These are phyloP conservation scores for Ceratocystis alfenasii DNA, from an alignment of 2,329 filamentous ascomycete species.

Conservation along the genomic window DNA sequence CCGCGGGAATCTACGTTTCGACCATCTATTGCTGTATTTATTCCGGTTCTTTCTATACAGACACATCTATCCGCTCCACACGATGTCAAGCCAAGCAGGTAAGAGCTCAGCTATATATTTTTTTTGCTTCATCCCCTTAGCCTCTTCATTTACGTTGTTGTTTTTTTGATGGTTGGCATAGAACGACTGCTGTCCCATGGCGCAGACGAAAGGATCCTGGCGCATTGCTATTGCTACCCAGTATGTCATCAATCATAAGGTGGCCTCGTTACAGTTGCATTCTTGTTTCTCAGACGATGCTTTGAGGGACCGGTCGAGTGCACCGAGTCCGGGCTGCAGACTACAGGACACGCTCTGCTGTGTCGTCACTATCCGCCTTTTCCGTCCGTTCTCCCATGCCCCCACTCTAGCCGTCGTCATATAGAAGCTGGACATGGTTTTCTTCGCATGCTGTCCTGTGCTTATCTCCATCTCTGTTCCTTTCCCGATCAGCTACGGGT, in stretches of 20 bases:
- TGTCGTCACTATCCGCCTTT: background rate
- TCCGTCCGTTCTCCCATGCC: background rate
- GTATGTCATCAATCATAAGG: background rate
- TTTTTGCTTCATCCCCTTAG: background rate
- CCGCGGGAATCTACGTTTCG: background rate
- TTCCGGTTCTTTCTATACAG: background rate
- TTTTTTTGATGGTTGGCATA: background rate
- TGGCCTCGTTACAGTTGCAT: background rate
- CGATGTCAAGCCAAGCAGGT: constrained; percentile 22
- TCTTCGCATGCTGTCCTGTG: background rate
- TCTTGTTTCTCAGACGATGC: background rate
- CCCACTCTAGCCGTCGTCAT: background rate
- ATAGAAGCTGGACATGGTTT: background rate
- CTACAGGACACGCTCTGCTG: too few species aligned
- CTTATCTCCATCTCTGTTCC: background rate
- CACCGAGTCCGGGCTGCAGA: background rate
- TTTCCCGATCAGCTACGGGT: background rate
- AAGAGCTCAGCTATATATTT: background rate
- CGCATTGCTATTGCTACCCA: background rate
- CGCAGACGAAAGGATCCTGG: too few species aligned
- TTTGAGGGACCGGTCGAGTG: background rate
- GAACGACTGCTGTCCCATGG: background rate
- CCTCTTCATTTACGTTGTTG: background rate
- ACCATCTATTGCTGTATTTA: background rate
- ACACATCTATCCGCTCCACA: constrained; percentile 4